Conservation (phyloP, 805 yeast species). For the Saccharomycopsis schoenii region DNA sequence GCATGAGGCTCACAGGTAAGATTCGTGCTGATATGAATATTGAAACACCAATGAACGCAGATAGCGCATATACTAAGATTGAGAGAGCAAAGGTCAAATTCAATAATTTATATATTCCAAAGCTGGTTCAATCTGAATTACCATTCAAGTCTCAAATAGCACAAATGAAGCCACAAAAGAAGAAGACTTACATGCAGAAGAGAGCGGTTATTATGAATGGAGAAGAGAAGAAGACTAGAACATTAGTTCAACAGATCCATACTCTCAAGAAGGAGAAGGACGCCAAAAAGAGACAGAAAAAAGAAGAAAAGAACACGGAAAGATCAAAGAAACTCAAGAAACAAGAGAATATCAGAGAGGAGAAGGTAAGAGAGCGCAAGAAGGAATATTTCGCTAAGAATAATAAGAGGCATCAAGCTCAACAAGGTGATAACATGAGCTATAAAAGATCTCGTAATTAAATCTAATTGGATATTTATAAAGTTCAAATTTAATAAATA, state of each 20-base stretch:
- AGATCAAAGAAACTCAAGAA: conserved; percentile 69
- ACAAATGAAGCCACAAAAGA: conserved; percentile 79
- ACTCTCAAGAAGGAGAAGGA: conserved; percentile 84
- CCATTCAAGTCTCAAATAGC: conserved; percentile 92
- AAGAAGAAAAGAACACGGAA: conserved; percentile 47
- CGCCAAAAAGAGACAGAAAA: conserved; percentile 54
- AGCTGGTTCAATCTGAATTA: conserved; percentile 57
- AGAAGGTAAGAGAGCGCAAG: conserved; percentile 75
- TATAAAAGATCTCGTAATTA: neutral
- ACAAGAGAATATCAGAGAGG: conserved; percentile 55
- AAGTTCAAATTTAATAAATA: neutral
- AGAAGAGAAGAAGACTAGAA: conserved; percentile 88
- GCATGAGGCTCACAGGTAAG: conserved; percentile 92
- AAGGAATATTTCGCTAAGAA: conserved; percentile 73
- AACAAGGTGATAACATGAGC: conserved; percentile 4
- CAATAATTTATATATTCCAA: conserved; percentile 84
- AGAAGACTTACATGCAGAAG: conserved; percentile 71
- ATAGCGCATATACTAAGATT: conserved; percentile 52
- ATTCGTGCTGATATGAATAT: conserved; percentile 70
- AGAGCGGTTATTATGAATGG: conserved; percentile 91
- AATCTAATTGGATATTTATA: neutral
- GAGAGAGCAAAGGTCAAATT: conserved; percentile 80
- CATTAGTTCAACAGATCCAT: conserved; percentile 75
- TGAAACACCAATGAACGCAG: conserved; percentile 48
- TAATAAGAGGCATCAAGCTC: conserved; percentile 32